Conservation (phyloP, 2,329 filamentous ascomycete genomes). For the Fusarium sp. region DNA sequence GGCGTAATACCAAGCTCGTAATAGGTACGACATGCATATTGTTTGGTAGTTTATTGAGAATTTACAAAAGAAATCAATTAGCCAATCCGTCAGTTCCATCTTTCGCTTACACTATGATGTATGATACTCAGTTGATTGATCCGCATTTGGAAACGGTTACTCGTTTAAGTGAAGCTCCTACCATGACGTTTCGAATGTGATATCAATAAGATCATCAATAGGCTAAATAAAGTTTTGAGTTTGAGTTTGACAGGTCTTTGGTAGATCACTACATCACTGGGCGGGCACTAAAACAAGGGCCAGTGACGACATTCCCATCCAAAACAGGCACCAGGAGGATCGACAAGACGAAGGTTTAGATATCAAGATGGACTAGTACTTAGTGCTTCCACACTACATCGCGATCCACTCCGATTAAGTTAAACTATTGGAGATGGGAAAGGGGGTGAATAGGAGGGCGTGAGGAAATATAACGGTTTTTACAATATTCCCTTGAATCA, state of each 20-base stretch:
- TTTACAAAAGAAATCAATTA: constrained; percentile 14
- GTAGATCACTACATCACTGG: constrained; percentile 24
- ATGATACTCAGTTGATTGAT: not conserved
- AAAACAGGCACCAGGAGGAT: constrained; percentile 27
- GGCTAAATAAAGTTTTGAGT: constrained; percentile 1
- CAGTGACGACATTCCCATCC: constrained; percentile 28
- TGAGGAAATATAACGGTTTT: constrained; percentile 3
- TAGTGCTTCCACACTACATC: constrained; percentile 34
- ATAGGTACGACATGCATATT: constrained; percentile 25
- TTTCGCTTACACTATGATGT: not conserved
- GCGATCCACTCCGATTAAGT: constrained; percentile 5
- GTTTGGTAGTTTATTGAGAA: constrained; percentile 24
- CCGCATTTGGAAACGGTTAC: not conserved
- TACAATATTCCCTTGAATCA: constrained; percentile 1
- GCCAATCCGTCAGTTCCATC: not conserved
- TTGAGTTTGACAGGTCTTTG: constrained; percentile 14
- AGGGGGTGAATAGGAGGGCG: constrained; percentile 10
- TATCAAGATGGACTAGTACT: not conserved
- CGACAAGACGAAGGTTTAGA: constrained; percentile 12
- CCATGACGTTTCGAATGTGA: constrained; percentile 10
- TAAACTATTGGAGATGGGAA: not conserved
- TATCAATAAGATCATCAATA: not conserved
- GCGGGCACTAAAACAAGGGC: constrained; percentile 16
- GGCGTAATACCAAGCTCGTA: constrained; percentile 37
- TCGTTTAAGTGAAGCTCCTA: constrained; percentile 1